Conservation (phyloP, 1,139 yeast genomes). For the Fermentozyma sake region DNA sequence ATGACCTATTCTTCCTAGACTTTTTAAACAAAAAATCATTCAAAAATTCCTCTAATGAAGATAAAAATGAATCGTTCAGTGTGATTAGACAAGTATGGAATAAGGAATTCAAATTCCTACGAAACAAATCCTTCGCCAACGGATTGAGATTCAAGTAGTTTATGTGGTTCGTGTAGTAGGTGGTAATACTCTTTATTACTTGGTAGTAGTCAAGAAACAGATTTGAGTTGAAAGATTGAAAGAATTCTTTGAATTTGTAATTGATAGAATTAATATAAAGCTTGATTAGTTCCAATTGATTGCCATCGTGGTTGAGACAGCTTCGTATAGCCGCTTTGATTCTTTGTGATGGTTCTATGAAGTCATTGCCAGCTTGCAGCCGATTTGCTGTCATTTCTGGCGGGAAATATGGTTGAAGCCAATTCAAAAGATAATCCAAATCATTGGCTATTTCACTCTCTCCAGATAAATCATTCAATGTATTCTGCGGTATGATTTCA, state of each 20-base stretch:
- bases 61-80: not conserved
- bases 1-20: too few relatives aligned
- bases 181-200: constrained; percentile 11
- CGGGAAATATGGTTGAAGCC: constrained; percentile 35
- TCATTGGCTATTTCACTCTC: constrained; percentile 40
- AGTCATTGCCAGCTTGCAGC: constrained; percentile 2
- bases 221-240: not conserved
- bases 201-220: constrained; percentile 10
- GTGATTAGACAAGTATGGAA: constrained; percentile 15
- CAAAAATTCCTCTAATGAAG: constrained; percentile 7
- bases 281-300: constrained; percentile 32
- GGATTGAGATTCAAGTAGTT: constrained; percentile 18
- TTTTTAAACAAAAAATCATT: constrained; percentile 5
- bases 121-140: constrained; percentile 18
- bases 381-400: constrained; percentile 4
- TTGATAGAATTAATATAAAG: constrained; percentile 33
- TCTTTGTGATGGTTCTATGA: constrained; percentile 30
- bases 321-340: constrained; percentile 35
- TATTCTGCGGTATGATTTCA: constrained; percentile 18
- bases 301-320: constrained; percentile 32
- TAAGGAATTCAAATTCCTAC: constrained; percentile 23
- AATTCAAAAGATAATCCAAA: constrained; percentile 32
- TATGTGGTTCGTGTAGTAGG: constrained; percentile 15
- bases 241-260: constrained; percentile 4
- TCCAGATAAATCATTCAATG: constrained; percentile 19